phyloP scores from a whole-genome alignment of 352 stramenopile species.

The Phytophthora parvispora region DNA sequence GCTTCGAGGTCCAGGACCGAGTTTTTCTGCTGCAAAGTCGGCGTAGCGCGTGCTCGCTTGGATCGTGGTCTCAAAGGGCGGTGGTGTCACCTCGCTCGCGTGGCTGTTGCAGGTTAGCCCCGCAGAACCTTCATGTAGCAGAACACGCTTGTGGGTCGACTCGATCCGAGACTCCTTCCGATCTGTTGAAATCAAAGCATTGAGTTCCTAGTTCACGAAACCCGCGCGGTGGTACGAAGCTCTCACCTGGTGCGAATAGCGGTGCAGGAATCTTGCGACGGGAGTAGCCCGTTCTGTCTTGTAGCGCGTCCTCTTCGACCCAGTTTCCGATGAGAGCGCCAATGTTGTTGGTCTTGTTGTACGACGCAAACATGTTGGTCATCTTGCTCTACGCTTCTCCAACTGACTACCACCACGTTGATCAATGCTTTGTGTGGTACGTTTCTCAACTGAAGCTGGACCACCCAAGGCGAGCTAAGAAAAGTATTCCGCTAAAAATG shows the following conservation, averaged over 20 bases:
- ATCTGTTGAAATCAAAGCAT: conserved; percentile 26
- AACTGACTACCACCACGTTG: conserved; percentile 4
- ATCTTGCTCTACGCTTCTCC: background rate
- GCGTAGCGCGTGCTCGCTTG: conserved; percentile 64
- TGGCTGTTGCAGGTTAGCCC: conserved; percentile 41
- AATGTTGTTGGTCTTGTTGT: conserved; percentile 90
- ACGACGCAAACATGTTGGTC: conserved; percentile 56
- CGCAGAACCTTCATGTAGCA: conserved; percentile 45
- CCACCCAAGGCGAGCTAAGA: conserved; percentile 5
- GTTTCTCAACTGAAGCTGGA: conserved; percentile 5
- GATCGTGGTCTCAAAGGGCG: conserved; percentile 63
- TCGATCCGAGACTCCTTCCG: conserved; percentile 53
- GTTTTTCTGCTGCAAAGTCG: conserved; percentile 44
- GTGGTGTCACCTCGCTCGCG: conserved; percentile 28
- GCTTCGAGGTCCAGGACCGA: conserved; percentile 44
- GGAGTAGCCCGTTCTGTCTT: conserved; percentile 63
- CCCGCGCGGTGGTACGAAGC: background rate
- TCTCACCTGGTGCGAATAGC: conserved; percentile 39
- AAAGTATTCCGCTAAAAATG: conserved; percentile 19
- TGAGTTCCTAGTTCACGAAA: background rate
- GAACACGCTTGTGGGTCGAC: conserved; percentile 59
- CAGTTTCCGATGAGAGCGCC: conserved; percentile 85
- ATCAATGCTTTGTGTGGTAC: conserved; percentile 11
- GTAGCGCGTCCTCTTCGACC: conserved; percentile 86
- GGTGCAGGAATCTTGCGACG: conserved; percentile 60